Conservation (phyloP, 306 rosid genomes). For the Cucurbita moschata region DNA sequence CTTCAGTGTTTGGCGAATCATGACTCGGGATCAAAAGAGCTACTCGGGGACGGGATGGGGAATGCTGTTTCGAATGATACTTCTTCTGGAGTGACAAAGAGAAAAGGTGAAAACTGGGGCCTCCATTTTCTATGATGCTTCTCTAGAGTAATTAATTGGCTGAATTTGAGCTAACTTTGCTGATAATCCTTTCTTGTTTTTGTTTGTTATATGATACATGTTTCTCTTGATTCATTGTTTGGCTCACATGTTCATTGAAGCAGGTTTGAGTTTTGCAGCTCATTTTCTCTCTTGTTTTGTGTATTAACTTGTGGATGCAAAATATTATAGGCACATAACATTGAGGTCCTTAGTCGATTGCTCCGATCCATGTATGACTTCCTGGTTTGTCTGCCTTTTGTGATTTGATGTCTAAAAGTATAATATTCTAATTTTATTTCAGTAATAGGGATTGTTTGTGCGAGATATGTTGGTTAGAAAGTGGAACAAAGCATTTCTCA, state of each 20-base stretch:
- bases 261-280: not conserved
- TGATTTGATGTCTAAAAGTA: not conserved
- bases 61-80: slow-evolving; percentile 21
- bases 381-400: not conserved
- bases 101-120: not conserved
- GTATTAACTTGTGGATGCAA: not conserved
- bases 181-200: not conserved
- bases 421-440: not conserved
- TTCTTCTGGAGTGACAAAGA: slow-evolving; percentile 31
- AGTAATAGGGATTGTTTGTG: too few species aligned
- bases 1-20: slow-evolving; percentile 57
- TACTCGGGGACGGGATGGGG: slow-evolving; percentile 35
- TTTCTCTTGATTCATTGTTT: not conserved
- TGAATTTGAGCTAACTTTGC: not conserved
- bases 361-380: not conserved
- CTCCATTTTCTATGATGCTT: not conserved
- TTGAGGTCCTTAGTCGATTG: not conserved
- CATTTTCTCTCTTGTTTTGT: not conserved
- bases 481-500: too few species aligned
- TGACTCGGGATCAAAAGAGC: slow-evolving; percentile 39
- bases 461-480: too few species aligned
- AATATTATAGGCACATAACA: not conserved
- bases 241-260: not conserved
- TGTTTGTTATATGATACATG: not conserved
- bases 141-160: not conserved